Evolutionary conservation across 2,329 filamentous ascomycete species (phyloP).

Genomic region (Fulvia fulva): DNA sequence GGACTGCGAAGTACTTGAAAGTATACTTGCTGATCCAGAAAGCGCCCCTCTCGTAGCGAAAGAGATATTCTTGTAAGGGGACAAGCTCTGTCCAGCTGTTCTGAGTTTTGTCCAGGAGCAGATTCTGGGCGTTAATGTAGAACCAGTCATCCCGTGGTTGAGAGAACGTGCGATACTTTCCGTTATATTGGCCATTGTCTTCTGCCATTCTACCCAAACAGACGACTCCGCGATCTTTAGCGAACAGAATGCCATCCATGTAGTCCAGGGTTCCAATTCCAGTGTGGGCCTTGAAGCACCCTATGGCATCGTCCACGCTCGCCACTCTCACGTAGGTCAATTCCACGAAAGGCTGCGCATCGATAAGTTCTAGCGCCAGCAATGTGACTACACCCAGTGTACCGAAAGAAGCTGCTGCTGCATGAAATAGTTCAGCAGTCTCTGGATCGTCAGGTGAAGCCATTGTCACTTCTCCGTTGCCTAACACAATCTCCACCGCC

Average conservation of each 20-base stretch:
- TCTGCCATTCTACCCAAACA: background rate
- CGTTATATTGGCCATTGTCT: background rate
- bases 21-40: conserved; percentile 61
- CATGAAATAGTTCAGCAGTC: conserved; percentile 54
- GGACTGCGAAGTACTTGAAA: conserved; percentile 56
- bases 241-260: conserved; percentile 55
- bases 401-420: conserved; percentile 62
- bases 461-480: conserved; percentile 46
- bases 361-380: conserved; percentile 44
- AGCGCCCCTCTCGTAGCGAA: conserved; percentile 59
- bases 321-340: conserved; percentile 43
- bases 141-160: conserved; percentile 64
- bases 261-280: conserved; percentile 50
- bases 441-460: conserved; percentile 43
- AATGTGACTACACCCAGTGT: conserved; percentile 64
- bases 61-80: conserved; percentile 52
- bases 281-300: conserved; percentile 31
- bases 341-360: conserved; percentile 47
- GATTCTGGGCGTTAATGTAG: conserved; percentile 59
- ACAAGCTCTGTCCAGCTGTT: conserved; percentile 27
- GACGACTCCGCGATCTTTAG: conserved; percentile 7
- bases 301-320: conserved; percentile 39
- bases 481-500: conserved; percentile 60
- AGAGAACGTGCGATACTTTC: conserved; percentile 43
- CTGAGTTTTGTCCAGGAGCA: background rate